Evolutionary conservation across 2,329 filamentous ascomycete species (phyloP).

Genomic region (Didymella exigua): DNA sequence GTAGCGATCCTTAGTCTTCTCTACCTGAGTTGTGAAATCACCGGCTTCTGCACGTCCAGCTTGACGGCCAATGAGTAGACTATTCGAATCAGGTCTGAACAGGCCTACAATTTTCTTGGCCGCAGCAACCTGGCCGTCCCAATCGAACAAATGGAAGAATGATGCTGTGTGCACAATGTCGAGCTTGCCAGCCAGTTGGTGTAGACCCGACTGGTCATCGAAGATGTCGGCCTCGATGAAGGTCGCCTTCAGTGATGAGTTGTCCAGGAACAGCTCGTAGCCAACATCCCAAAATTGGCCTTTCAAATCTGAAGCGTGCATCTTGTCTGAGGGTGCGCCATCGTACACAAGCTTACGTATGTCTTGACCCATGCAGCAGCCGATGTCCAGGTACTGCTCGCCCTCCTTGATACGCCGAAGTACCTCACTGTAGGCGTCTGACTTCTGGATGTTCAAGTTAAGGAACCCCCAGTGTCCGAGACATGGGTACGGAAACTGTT

Average conservation of each 20-base stretch:
- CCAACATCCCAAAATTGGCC: constrained; percentile 60
- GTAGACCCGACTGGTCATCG: constrained; percentile 37
- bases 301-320: constrained; percentile 50
- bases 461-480: constrained; percentile 47
- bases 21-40: constrained; percentile 23
- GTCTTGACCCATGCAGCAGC: constrained; percentile 54
- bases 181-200: constrained; percentile 46
- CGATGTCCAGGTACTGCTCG: constrained; percentile 50
- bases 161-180: constrained; percentile 51
- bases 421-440: constrained; percentile 39
- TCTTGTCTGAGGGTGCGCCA: constrained; percentile 50
- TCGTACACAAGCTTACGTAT: constrained; percentile 53
- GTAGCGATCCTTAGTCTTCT: constrained; percentile 33
- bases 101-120: constrained; percentile 41
- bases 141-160: constrained; percentile 54
- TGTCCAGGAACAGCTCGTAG: constrained; percentile 49
- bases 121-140: constrained; percentile 48
- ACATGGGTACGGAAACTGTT: constrained; percentile 45
- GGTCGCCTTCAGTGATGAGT: constrained; percentile 51
- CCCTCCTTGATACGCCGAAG: constrained; percentile 44
- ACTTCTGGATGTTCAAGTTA: constrained; percentile 36
- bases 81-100: constrained; percentile 41
- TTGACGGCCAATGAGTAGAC: constrained; percentile 50
- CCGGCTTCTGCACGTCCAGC: constrained; percentile 41
- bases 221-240: constrained; percentile 61